Evolutionary conservation across 2,329 filamentous ascomycete species (phyloP).

Genomic region (Aspergillus versicolor): DNA sequence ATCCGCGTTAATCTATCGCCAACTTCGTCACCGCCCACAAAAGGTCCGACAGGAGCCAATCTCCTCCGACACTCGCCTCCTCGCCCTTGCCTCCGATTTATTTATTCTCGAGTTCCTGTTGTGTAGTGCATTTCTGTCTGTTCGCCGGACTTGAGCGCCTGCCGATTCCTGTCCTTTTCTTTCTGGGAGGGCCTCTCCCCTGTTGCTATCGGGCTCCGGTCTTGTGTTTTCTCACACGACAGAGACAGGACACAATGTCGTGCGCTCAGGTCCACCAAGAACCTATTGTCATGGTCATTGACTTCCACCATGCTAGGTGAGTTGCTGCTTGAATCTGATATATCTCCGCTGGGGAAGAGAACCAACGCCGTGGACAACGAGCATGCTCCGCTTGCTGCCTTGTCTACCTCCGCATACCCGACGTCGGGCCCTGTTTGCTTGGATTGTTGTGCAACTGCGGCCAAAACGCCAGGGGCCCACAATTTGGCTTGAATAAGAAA

Average conservation of each 20-base stretch:
- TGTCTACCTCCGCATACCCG: neutral
- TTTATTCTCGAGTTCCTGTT: neutral
- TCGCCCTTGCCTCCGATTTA: slow-evolving; percentile 6
- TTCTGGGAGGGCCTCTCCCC: slow-evolving; percentile 12
- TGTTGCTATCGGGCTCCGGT: slow-evolving; percentile 1
- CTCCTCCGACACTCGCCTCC: slow-evolving; percentile 9
- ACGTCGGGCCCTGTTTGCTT: neutral
- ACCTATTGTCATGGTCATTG: slow-evolving; percentile 75
- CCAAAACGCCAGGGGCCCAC: neutral
- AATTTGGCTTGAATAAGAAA: neutral
- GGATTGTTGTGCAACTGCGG: neutral
- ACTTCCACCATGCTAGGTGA: slow-evolving; percentile 73
- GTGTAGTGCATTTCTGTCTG: neutral
- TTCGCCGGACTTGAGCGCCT: slow-evolving; percentile 5
- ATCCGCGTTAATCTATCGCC: slow-evolving; percentile 2
- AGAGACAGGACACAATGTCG: slow-evolving; percentile 28
- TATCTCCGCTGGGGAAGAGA: neutral
- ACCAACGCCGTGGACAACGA: neutral
- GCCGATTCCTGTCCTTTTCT: slow-evolving; percentile 4
- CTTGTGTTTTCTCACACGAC: slow-evolving; percentile 9
- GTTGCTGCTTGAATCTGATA: slow-evolving; percentile 9
- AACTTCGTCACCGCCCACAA: slow-evolving; percentile 21
- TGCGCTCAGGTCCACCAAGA: slow-evolving; percentile 48
- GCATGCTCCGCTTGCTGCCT: neutral
- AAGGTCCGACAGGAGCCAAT: slow-evolving; percentile 9